Base-by-base conservation (phyloP, 2,329 filamentous ascomycete species). In the Trichoderma citrinoviride region DNA sequence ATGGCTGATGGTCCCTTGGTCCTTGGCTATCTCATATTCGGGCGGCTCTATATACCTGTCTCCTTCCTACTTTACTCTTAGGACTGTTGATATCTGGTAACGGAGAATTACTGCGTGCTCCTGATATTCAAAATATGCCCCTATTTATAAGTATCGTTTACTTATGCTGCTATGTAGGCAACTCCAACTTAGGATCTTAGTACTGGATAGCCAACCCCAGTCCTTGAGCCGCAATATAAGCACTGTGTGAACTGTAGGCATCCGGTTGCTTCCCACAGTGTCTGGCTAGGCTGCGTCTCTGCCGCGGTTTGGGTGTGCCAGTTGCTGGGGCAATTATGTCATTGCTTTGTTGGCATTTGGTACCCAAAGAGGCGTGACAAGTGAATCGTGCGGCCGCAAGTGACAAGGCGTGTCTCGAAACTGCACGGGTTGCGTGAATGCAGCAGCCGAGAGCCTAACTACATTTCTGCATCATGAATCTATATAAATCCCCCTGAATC, bases 271-370 rank as follows among this genome's bases (percentile, higher is more conserved):
- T 17, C 61, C 54, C 67, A 68, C 67, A 67, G 64, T 66, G 66
- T 43, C 25, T 50, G n/a, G 12, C 62, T 61, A 44, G 57, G 50
- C 25, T 21, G 47, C 47, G n/a, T 19, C 23, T 46, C 63, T 56
- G 29, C 21, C 23, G 40, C 25, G 41, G 3, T n/a, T 29, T 61
- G 60, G 27, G 61, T 61, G 56, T 65, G 33, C 43, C 61, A 69
- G 72, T 74, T 74, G 72, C 72, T 66, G 68, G 68, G 72, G 70
- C 71, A 74, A 74, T 73, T 69, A 71, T 72, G 70, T 72, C 70
- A 72, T 69, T 61, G 21, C 17, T 43, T 21, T 33, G 33, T 29
- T 29, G 37, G 27, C 21, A 55, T 54, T 19, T 67, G 64, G 55
- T 60, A 62, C 65, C 64, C 67, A 57, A 58, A 3, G 64, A 65